A percentile compares a stretch with the other conserved stretches of the same genome.
phyloP scores from a whole-genome alignment of 148 eudicot species.

The Amaranthus hypochondriacus region DNA sequence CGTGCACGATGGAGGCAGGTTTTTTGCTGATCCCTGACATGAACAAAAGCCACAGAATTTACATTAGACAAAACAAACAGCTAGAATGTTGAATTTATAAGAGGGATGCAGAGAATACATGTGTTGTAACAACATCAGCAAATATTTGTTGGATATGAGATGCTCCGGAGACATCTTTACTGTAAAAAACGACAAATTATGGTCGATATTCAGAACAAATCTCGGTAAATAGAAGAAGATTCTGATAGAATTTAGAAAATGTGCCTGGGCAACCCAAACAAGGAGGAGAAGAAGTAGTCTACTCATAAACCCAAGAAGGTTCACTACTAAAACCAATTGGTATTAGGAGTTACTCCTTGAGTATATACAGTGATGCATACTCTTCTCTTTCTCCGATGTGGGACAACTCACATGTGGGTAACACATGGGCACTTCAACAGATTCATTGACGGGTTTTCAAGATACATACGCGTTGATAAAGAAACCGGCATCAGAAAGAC shows the following conservation, averaged over 20 bases:
- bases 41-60: not conserved
- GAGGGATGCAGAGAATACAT: slow-evolving; percentile 37
- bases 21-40: slow-evolving; percentile 66
- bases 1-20: slow-evolving; percentile 63
- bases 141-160: slow-evolving; percentile 44
- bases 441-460: not conserved
- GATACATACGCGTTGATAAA: slow-evolving; percentile 69
- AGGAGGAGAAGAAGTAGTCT: too few relatives aligned
- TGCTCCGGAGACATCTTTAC: slow-evolving; percentile 67
- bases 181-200: slow-evolving; percentile 10
- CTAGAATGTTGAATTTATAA: not conserved
- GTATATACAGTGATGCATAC: too few relatives aligned
- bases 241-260: too few relatives aligned
- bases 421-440: too few relatives aligned
- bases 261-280: too few relatives aligned
- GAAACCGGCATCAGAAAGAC: slow-evolving; percentile 90
- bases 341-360: too few relatives aligned
- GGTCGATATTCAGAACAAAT: not conserved
- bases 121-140: slow-evolving; percentile 57
- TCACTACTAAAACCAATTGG: too few relatives aligned
- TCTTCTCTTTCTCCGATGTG: too few relatives aligned
- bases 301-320: too few relatives aligned
- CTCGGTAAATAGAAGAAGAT: not conserved
- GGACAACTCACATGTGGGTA: too few relatives aligned
- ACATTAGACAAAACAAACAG: not conserved